Percentiles rank a stretch among this genome's conserved stretches.
phyloP scores from a whole-genome alignment of 2,329 filamentous ascomycete species.

The Colletotrichum sp. region DNA sequence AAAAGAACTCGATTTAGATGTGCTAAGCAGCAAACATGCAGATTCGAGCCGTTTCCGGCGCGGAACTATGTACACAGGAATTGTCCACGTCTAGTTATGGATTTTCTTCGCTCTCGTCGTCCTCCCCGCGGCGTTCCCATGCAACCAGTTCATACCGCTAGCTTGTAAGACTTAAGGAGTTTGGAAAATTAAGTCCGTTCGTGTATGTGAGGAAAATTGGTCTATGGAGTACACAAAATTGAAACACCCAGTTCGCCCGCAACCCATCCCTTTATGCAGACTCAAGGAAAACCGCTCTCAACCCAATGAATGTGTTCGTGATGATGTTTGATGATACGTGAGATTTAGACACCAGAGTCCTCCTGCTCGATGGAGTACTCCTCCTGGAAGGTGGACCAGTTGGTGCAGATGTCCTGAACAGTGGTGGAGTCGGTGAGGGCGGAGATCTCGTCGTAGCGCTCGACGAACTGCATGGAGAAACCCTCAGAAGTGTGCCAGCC shows the following conservation, averaged over 20 bases:
- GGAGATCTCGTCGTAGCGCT: slow-evolving; percentile 19
- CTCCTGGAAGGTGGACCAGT: slow-evolving; percentile 16
- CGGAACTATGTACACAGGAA: background rate
- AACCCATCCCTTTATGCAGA: background rate
- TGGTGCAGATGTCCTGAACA: slow-evolving; percentile 12
- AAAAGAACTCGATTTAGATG: slow-evolving; percentile 16
- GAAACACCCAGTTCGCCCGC: background rate
- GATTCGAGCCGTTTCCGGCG: background rate
- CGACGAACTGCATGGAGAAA: slow-evolving; percentile 26
- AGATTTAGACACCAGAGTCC: slow-evolving; percentile 24
- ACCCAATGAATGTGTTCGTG: background rate
- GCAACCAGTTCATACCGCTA: background rate
- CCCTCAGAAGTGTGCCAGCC: slow-evolving; percentile 24
- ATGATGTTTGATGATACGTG: background rate
- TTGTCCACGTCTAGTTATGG: background rate
- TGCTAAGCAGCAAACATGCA: background rate
- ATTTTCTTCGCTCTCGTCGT: background rate
- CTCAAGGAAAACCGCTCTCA: background rate
- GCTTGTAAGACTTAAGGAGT: background rate
- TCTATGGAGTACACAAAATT: background rate
- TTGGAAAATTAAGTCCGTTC: background rate
- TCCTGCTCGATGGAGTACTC: slow-evolving; percentile 18
- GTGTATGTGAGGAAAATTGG: background rate
- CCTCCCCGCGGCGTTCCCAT: background rate
- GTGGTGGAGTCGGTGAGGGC: slow-evolving; percentile 15